Percentiles rank a stretch among this genome's conserved stretches.
phyloP scores from a whole-genome alignment of 192 early-diverging fungal species.

The Helicostylum pulchrum region DNA sequence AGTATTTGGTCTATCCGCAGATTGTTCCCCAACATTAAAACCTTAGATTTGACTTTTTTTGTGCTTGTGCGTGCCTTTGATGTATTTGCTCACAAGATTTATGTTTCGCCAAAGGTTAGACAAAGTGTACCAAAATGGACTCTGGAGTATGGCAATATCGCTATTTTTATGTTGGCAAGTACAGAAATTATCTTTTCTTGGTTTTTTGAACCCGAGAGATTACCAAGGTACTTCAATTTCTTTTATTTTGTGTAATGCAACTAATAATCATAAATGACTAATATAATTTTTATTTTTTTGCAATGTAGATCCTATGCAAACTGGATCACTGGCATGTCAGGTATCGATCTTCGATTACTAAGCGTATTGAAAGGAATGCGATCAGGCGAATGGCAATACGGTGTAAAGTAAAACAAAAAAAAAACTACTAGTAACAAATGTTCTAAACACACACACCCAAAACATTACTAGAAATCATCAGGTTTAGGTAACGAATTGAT shows the following conservation, averaged over 20 bases:
- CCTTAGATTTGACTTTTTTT: slow-evolving; percentile 56
- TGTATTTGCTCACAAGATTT: slow-evolving; percentile 43
- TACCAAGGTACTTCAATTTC: slow-evolving; percentile 45
- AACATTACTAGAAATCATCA: slow-evolving; percentile 21
- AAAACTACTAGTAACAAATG: not conserved
- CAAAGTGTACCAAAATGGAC: slow-evolving; percentile 42
- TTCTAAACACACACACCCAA: not conserved
- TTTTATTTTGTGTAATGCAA: not conserved
- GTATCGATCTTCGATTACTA: slow-evolving; percentile 53
- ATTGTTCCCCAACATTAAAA: slow-evolving; percentile 35
- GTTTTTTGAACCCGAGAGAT: slow-evolving; percentile 49
- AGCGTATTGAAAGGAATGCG: slow-evolving; percentile 44
- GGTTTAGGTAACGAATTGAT: slow-evolving; percentile 10
- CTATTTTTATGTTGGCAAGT: slow-evolving; percentile 49
- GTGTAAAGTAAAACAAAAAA: slow-evolving; percentile 5
- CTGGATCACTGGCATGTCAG: slow-evolving; percentile 59
- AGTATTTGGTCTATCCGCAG: slow-evolving; percentile 41
- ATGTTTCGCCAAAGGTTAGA: slow-evolving; percentile 30
- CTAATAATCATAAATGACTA: too few relatives aligned
- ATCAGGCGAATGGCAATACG: slow-evolving; percentile 37
- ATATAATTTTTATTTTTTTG: too few relatives aligned
- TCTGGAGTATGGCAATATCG: slow-evolving; percentile 42
- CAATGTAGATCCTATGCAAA: slow-evolving; percentile 48
- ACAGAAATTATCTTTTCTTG: slow-evolving; percentile 64
- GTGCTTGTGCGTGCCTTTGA: slow-evolving; percentile 51